These are phyloP conservation scores for Saccharata proteae DNA, from an alignment of 2,329 filamentous ascomycete species.

Conservation along the genomic window DNA sequence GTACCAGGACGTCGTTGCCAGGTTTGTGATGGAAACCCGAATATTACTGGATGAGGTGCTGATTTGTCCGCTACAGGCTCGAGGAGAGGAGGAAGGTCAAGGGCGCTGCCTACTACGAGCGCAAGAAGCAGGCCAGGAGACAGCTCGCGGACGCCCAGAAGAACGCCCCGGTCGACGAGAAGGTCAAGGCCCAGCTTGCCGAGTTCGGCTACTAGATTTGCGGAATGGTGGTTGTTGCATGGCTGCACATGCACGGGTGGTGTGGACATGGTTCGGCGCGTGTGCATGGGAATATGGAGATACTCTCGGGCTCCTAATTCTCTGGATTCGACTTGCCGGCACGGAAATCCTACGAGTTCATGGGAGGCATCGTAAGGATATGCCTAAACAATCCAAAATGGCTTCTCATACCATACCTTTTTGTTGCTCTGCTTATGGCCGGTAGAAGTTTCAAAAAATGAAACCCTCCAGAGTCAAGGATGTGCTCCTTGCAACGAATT, in stretches of 20 bases:
- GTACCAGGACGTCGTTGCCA: conserved; percentile 98
- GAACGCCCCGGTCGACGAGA: conserved; percentile 73
- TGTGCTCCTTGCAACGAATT: too few species aligned
- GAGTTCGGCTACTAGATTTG: conserved; percentile 73
- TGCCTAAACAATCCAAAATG: conserved; percentile 8
- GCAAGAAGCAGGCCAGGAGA: conserved; percentile 93
- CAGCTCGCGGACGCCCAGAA: conserved; percentile 89
- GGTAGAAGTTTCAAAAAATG: conserved; percentile 7
- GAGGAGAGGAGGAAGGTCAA: conserved; percentile 99
- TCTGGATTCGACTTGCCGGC: conserved; percentile 9
- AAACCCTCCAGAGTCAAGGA: too few species aligned
- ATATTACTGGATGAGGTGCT: conserved; percentile 11
- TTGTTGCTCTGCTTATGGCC: conserved; percentile 9
- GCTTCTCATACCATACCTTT: conserved; percentile 9
- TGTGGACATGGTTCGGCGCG: conserved; percentile 9
- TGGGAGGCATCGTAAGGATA: conserved; percentile 9
- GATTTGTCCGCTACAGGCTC: conserved; percentile 48
- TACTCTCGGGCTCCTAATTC: conserved; percentile 6
- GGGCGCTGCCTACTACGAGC: conserved; percentile 98
- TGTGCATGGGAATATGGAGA: conserved; percentile 9
- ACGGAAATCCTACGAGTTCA: conserved; percentile 8
- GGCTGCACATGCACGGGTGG: conserved; percentile 8
- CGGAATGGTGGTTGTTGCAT: conserved; percentile 7
- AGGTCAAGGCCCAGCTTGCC: conserved; percentile 81
- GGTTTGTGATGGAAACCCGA: conserved; percentile 48